Base-by-base conservation (phyloP, 192 early-diverging fungal genomes). In the Podila horticola region DNA sequence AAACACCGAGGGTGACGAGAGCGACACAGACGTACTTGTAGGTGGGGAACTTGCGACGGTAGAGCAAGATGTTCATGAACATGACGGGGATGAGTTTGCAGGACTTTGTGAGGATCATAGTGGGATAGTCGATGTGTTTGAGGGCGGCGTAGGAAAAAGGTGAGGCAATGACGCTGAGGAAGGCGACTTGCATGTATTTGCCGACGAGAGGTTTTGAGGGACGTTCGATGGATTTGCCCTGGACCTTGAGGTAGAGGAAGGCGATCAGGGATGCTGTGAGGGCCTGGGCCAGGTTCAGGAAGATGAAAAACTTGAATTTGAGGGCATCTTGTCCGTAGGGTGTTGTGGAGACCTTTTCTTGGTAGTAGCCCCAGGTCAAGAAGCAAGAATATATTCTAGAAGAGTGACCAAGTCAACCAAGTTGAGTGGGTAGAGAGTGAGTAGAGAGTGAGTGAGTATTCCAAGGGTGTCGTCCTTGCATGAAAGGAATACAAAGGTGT, bases 41-140 rank as follows among this genome's bases (percentile, higher is more conserved):
- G n/a, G 84, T 61, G 6, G 98, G 93, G 74, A 95, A 98, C 29
- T 89, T 90, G 52, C 93, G 89, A 29, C 94, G 91, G 82, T 99
- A 98, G 48, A 99, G 86, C 30, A 99, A 55, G 64, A 95, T 92
- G 83, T 95, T 96, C 98, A 99, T 99, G 57, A 96, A 61, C 86
- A 99, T 89, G 19, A 99, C 96, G 6, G 98, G 98, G 22, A 99
- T 90, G 62, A 99, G 90, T 74, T 98, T 98, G 86, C 96, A 97
- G 30, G 96, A 96, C 77, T 98, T 97, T 41, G 96, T 96, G 30
- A 99, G 85, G 50, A 98, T 97, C 90, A 98, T 91, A 12, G 98
- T 98, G 31, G 96, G 97, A 82, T 98, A 99, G 85, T 99, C 96
- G 69, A 99, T 95, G 79, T 98, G 94, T 49, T 92, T 91, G 51